Evolutionary conservation across 306 rosid species (phyloP).

Genomic region (Vigna angularis): DNA sequence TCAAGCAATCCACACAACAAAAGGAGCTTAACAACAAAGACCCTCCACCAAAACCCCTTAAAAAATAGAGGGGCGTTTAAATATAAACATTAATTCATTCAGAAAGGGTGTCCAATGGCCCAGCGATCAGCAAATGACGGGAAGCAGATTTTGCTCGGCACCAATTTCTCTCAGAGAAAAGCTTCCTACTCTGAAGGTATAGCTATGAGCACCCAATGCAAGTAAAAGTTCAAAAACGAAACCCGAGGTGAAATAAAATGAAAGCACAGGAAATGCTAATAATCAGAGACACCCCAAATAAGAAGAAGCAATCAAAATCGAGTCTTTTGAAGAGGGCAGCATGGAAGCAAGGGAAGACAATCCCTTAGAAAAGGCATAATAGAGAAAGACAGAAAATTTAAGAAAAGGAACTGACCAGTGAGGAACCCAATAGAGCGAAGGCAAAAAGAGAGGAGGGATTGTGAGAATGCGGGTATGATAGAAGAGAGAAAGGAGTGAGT

Average conservation of each 20-base stretch:
- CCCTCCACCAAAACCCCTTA: neutral
- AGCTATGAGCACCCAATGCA: neutral
- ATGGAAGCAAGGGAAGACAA: too few relatives aligned
- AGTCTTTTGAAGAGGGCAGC: too few relatives aligned
- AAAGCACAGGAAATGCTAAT: neutral
- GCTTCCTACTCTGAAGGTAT: neutral
- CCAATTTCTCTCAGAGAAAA: neutral
- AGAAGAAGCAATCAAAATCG: neutral
- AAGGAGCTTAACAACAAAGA: neutral
- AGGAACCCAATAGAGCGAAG: neutral
- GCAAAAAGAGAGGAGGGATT: neutral
- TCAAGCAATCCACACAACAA: neutral
- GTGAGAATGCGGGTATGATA: neutral
- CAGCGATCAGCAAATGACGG: neutral
- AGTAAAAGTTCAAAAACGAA: neutral
- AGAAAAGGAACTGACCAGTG: neutral
- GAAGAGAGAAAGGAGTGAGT: neutral
- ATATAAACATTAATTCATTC: neutral
- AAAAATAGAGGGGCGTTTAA: neutral
- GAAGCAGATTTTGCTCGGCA: neutral
- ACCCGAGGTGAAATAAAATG: neutral
- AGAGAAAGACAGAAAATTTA: neutral
- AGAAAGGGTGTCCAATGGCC: slow-evolving; percentile 1
- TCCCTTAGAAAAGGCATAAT: too few relatives aligned
- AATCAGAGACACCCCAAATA: neutral